These are phyloP conservation scores for Phytophthora melonis DNA, from an alignment of 352 stramenopile genomes.

Conservation along the genomic window DNA sequence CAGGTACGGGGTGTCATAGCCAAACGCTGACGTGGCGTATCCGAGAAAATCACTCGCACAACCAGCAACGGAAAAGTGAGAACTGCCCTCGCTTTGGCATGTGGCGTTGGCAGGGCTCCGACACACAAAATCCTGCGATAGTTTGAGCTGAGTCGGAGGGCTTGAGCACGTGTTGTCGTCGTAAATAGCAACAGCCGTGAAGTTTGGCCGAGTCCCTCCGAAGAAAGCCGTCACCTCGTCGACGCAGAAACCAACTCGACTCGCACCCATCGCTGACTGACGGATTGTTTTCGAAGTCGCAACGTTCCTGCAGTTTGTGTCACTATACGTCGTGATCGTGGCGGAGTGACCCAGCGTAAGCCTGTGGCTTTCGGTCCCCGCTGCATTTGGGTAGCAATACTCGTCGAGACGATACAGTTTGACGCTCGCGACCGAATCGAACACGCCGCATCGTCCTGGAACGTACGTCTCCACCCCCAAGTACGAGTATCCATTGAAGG, in stretches of 20 bases:
- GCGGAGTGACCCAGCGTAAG: constrained; percentile 6
- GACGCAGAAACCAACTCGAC: background rate
- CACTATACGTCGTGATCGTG: constrained; percentile 11
- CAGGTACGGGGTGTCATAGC: constrained; percentile 8
- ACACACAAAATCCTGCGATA: constrained; percentile 18
- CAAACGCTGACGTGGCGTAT: background rate
- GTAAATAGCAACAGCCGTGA: constrained; percentile 7
- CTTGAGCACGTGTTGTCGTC: constrained; percentile 14
- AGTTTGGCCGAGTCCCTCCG: background rate
- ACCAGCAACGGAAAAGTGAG: background rate
- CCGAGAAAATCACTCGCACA: background rate
- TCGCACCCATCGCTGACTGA: background rate
- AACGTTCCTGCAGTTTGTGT: background rate
- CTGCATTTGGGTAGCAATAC: constrained; percentile 14
- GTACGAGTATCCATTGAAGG: background rate
- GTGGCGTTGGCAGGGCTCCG: background rate
- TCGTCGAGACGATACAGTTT: constrained; percentile 12
- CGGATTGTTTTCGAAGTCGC: background rate
- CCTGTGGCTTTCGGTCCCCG: background rate
- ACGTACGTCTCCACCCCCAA: constrained; percentile 18
- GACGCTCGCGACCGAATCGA: background rate
- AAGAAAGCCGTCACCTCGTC: constrained; percentile 13
- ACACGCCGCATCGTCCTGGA: background rate
- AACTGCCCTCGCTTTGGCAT: background rate
- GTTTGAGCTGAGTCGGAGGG: background rate